These are phyloP conservation scores for Paspalum vaginatum DNA, from an alignment of 176 grass and related monocot genomes.

Conservation along the genomic window DNA sequence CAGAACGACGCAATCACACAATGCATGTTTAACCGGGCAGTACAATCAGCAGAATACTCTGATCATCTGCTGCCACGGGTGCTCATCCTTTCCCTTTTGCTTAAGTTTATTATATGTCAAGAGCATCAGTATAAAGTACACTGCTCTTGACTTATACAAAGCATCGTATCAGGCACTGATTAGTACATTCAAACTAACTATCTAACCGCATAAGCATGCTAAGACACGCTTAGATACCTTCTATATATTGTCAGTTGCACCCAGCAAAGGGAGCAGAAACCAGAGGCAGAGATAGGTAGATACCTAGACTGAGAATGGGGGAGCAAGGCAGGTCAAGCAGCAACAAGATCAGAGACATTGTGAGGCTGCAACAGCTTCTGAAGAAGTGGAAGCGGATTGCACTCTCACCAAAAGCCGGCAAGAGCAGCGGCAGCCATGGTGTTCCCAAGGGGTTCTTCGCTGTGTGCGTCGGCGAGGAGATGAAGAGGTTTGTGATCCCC, in stretches of 20 bases:
- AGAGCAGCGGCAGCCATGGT: background rate
- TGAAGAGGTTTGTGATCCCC: conserved; percentile 79
- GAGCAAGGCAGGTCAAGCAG: conserved; percentile 48
- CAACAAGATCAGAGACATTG: conserved; percentile 65
- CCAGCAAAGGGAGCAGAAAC: conserved; percentile 26
- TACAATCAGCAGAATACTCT: background rate
- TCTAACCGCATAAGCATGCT: conserved; percentile 30
- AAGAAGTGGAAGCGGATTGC: conserved; percentile 63
- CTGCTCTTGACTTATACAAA: conserved; percentile 25
- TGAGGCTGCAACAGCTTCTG: conserved; percentile 58
- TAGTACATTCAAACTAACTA: conserved; percentile 51
- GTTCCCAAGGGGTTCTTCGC: conserved; percentile 67
- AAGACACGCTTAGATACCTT: conserved; percentile 16
- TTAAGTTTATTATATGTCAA: conserved; percentile 43
- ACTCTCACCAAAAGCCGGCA: conserved; percentile 40
- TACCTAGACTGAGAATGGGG: conserved; percentile 30
- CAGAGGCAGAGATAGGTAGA: conserved; percentile 17
- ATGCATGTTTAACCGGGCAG: background rate
- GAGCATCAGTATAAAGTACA: conserved; percentile 33
- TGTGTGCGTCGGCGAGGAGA: conserved; percentile 70
- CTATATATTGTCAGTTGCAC: conserved; percentile 51
- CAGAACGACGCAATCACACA: conserved; percentile 1
- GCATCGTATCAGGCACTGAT: conserved; percentile 46
- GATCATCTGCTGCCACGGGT: conserved; percentile 1
- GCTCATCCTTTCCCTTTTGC: background rate